These are phyloP conservation scores for Ambrosia artemisiifolia DNA, from an alignment of 129 eudicot species.

Conservation along the genomic window DNA sequence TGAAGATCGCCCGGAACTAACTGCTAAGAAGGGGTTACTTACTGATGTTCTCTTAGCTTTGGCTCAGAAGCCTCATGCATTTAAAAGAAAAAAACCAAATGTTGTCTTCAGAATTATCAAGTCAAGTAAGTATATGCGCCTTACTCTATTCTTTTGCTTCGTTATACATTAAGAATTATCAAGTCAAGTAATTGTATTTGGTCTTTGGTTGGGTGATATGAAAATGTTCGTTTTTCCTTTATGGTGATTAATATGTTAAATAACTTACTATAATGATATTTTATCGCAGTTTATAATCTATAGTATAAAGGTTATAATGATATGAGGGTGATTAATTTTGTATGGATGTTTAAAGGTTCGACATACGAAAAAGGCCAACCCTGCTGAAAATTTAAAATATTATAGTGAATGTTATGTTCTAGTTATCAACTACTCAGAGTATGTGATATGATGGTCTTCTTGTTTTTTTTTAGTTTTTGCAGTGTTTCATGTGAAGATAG, in stretches of 20 bases:
- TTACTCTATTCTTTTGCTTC: neutral
- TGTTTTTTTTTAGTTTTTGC: slow-evolving; percentile 24
- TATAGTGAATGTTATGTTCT: neutral
- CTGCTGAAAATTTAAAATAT: neutral
- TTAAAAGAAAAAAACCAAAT: slow-evolving; percentile 16
- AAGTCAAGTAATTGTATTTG: neutral
- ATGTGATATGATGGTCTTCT: neutral
- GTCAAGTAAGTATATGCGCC: slow-evolving; percentile 20
- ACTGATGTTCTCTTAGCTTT: slow-evolving; percentile 33
- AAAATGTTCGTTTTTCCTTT: neutral
- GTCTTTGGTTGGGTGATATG: neutral
- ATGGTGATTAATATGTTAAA: neutral
- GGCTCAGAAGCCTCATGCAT: slow-evolving; percentile 40
- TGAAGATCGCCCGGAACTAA: slow-evolving; percentile 14
- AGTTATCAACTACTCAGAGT: too few relatives aligned
- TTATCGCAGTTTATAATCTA: neutral
- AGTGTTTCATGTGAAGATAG: slow-evolving; percentile 15
- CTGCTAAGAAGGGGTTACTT: slow-evolving; percentile 26
- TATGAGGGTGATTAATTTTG: neutral
- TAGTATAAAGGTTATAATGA: neutral
- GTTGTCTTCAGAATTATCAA: slow-evolving; percentile 11
- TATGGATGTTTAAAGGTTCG: too few relatives aligned
- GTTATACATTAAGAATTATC: neutral
- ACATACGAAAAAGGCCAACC: too few relatives aligned
- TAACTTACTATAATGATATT: neutral